Base-by-base conservation (phyloP, 495 filamentous ascomycete species). In the Margaritispora aquatica region DNA sequence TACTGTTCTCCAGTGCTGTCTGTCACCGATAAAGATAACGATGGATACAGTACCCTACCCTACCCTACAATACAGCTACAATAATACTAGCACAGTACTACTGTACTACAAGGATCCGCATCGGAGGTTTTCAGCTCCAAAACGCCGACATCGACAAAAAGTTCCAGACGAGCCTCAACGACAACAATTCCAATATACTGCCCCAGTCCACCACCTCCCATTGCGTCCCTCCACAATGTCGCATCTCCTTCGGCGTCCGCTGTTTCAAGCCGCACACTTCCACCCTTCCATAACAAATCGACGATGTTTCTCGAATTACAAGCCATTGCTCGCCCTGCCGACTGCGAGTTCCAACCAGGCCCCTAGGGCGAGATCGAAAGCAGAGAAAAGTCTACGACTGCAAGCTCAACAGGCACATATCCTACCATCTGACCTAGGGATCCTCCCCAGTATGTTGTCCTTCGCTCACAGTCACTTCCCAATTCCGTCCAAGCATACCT, bases 351-450 rank as follows among this genome's bases (percentile, higher is more conserved):
- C 34, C 36, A n/a, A 17, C 29, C 22, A 27, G 26, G 2, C n/a
- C 51, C 49, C 24, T 23, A 52, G 50, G 50, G 50, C 21, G 19
- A 52, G 21, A 2, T 11, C 13, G 36, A 59, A 51, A 34, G 54
- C 73, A 21, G 70, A 77, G 51, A 72, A 65, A n/a, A 80, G 77
- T 63, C 63, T 78, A 64, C 73, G 65, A 52, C 65, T 75, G 4
- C 58, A 67, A 36, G 52, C 63, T 11, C 72, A 66, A 34, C 66
- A 70, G 15, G 51, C 71, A 21, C 44, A 60, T 11, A 57, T 73
- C 13, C 26, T 79, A 23, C 75, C 74, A 4, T 72, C 76, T 57
- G 83, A 86, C 68, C 65, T 84, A 31, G 82, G 82, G 19, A 41
- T 84, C 19, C 68, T 85, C 11, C 10, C 11, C 10, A 44, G 38